Evolutionary conservation across 2,329 filamentous ascomycete genomes (phyloP).

Genomic region (Hansfordia pulvinata): DNA sequence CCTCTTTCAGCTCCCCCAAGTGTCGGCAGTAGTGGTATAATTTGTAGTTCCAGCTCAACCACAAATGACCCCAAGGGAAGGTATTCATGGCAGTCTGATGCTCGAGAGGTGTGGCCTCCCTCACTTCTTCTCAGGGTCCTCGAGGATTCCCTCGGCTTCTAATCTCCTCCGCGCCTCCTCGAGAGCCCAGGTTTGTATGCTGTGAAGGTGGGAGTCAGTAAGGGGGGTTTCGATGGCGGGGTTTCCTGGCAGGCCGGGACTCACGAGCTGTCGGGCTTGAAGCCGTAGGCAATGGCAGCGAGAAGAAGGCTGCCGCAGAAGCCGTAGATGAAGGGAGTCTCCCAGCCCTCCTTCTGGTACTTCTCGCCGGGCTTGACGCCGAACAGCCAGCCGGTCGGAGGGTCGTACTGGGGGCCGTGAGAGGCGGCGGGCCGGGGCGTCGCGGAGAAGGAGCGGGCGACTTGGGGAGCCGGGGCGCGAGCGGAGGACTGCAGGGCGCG

Average conservation of each 20-base stretch:
- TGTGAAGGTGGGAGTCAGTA: constrained; percentile 22
- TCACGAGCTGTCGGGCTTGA: constrained; percentile 98
- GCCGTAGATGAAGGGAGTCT: constrained; percentile 72
- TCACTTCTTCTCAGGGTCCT: constrained; percentile 55
- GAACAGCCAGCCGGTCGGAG: constrained; percentile 84
- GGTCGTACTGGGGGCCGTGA: constrained; percentile 73
- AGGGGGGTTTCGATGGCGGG: constrained; percentile 8
- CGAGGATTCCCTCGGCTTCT: constrained; percentile 88
- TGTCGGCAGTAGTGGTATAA: no score
- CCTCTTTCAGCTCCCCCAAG: no score
- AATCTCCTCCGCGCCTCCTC: constrained; percentile 92
- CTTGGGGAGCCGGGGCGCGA: constrained; percentile 3
- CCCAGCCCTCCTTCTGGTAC: constrained; percentile 93
- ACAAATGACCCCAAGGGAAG: no score
- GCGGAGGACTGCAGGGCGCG: constrained; percentile 12
- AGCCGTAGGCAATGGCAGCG: constrained; percentile 72
- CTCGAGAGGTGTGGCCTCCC: no score
- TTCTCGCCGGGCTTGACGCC: constrained; percentile 92
- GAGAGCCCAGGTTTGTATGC: constrained; percentile 98
- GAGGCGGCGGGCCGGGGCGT: constrained; percentile 29
- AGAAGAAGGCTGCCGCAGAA: constrained; percentile 67
- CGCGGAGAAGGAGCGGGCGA: constrained; percentile 28
- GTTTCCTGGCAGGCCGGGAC: constrained; percentile 24
- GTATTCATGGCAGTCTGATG: no score
- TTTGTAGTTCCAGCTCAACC: no score